Evolutionary conservation across 2,329 filamentous ascomycete species (phyloP).

Genomic region (Diaporthe velutina): DNA sequence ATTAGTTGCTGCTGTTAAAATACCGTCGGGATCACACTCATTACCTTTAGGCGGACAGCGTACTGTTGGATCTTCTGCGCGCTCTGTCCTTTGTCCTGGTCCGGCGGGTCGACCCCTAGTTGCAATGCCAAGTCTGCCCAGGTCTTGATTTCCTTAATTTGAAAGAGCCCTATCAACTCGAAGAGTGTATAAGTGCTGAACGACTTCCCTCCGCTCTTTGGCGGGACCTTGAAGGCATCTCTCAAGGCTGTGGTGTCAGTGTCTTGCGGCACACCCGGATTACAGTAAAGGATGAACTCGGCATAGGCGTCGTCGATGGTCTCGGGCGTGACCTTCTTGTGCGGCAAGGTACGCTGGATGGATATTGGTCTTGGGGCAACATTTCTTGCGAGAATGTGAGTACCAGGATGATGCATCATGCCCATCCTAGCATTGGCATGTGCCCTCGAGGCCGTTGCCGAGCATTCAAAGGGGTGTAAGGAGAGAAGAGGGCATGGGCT

Average conservation of each 20-base stretch:
- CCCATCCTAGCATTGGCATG: constrained; percentile 32
- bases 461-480: constrained; percentile 7
- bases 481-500: constrained; percentile 18
- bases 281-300: constrained; percentile 89
- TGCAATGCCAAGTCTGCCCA: constrained; percentile 91
- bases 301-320: constrained; percentile 88
- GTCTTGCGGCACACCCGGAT: constrained; percentile 80
- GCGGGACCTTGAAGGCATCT: constrained; percentile 82
- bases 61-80: constrained; percentile 96
- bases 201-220: constrained; percentile 87
- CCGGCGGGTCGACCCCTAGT: constrained; percentile 89
- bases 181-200: constrained; percentile 85
- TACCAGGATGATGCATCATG: constrained; percentile 39
- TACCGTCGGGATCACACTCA: not conserved
- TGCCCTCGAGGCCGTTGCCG: constrained; percentile 15
- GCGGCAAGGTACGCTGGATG: constrained; percentile 64
- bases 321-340: constrained; percentile 74
- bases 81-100: constrained; percentile 85
- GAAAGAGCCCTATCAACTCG: constrained; percentile 82
- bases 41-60: constrained; percentile 88
- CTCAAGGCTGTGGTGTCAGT: constrained; percentile 79
- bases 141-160: constrained; percentile 88
- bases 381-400: constrained; percentile 35
- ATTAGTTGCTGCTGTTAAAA: constrained; percentile 23
- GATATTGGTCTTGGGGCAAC: constrained; percentile 20